Evolutionary conservation across 2,329 filamentous ascomycete species (phyloP).

Genomic region (Bipolaris cookei): DNA sequence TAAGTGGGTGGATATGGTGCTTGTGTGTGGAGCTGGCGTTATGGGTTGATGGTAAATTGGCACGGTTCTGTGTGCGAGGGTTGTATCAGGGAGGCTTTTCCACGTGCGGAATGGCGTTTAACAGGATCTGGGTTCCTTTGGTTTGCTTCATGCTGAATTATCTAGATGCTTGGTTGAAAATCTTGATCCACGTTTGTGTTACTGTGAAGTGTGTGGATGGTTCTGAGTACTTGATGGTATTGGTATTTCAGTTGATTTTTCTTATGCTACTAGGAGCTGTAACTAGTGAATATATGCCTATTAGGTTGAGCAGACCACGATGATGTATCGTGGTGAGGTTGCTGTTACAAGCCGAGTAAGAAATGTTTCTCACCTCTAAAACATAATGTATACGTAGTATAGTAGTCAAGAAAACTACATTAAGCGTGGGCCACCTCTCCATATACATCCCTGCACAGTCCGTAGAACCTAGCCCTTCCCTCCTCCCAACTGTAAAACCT

Average conservation of each 20-base stretch:
- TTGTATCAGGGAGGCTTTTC: neutral
- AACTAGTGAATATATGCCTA: constrained; percentile 22
- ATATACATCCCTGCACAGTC: no score
- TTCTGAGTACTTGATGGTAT: constrained; percentile 13
- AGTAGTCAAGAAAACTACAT: no score
- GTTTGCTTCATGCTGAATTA: neutral
- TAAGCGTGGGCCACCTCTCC: no score
- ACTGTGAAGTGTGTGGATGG: constrained; percentile 24
- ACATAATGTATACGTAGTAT: neutral
- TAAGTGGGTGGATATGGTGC: no score
- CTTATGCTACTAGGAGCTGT: constrained; percentile 24
- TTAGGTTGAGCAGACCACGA: constrained; percentile 17
- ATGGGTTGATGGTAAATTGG: neutral
- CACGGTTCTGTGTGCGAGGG: neutral
- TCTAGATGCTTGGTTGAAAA: constrained; percentile 27
- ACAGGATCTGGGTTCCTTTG: constrained; percentile 6
- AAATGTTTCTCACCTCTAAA: neutral
- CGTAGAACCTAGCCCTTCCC: no score
- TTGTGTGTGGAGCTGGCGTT: neutral
- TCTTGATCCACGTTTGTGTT: constrained; percentile 23
- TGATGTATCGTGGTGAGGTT: constrained; percentile 17
- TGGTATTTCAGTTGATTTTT: constrained; percentile 35
- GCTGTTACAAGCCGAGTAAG: constrained; percentile 15
- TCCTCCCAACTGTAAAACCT: no score
- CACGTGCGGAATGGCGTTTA: constrained; percentile 31